Evolutionary conservation across 495 filamentous ascomycete species (phyloP).

Genomic region (Penicillium cinerascens): DNA sequence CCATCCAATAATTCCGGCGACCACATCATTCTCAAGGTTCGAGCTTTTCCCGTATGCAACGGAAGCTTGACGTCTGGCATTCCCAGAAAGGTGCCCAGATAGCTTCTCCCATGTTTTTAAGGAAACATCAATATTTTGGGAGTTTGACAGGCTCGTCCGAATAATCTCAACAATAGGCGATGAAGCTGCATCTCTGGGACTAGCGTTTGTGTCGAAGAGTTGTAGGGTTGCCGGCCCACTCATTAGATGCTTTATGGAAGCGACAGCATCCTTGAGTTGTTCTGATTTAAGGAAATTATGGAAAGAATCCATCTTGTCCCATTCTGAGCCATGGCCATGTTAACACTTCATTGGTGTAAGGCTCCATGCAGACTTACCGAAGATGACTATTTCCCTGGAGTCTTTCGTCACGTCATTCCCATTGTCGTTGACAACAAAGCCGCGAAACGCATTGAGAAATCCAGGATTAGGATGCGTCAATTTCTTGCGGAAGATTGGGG

Average conservation of each 20-base stretch:
- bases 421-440: slow-evolving; percentile 4
- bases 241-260: neutral
- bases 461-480: slow-evolving; percentile 6
- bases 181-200: neutral
- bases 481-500: neutral
- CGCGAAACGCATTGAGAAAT: neutral
- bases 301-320: slow-evolving; percentile 5
- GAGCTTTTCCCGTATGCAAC: slow-evolving; percentile 5
- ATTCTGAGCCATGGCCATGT: neutral
- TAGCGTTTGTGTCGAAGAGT: slow-evolving; percentile 1
- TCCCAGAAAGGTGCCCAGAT: neutral
- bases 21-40: slow-evolving; percentile 1
- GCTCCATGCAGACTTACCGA: neutral
- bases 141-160: neutral
- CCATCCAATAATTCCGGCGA: slow-evolving; percentile 12
- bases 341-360: neutral
- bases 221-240: slow-evolving; percentile 3
- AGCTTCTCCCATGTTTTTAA: neutral
- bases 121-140: neutral
- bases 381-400: neutral
- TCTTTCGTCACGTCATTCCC: slow-evolving; percentile 4
- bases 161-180: slow-evolving; percentile 3
- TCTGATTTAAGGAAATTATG: neutral
- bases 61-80: neutral
- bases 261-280: neutral